Evolutionary conservation across 768 basidiomycete species (phyloP), one percentile per base, ranked within the genome.

Genomic region (Dioszegia hungarica): DNA sequence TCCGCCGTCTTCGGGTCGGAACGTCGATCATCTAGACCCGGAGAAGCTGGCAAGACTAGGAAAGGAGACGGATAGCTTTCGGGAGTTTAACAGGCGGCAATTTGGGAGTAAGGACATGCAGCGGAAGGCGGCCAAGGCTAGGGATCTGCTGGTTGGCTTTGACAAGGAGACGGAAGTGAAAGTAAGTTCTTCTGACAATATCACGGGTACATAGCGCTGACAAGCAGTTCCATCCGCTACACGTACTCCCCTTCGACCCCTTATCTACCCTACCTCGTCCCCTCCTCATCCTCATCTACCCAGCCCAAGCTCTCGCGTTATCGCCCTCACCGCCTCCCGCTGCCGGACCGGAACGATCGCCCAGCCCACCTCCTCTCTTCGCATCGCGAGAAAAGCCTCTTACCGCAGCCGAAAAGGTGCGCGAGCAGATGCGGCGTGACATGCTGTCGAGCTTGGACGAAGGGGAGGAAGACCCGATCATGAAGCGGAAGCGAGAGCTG

Each of bases 141-240:
- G 72, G 54, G 64, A 66, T 39, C 50, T 61, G 50, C 41, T 75
- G 53, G 53, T 66, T 3, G 56, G 60, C 31, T 62, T 69, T 50
- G 72, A 75, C 45, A 28, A 46, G 25, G 67, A 66, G 14, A 62
- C 54, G 51, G 72, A 67, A 2, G 49, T 73, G 53, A 64, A 65
- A 56, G 72, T 75, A 54, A 54, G 70, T 62, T 4, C 5, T 5
- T 20, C 5, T 37, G 4, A n/a, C 47, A 22, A 17, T 34, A n/a
- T 17, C 29, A 28, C 17, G 3, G 5, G 8, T 24, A 25, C 11
- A 38, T 11, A 10, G 49, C 3, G 20, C 47, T 56, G 44, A 56
- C 22, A 20, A 3, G 3, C 61, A 75, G 74, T 75, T 75, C 54
- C 74, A 75, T 45, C 74, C 74, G 10, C 69, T 75, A 11, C 68